Conservation (phyloP, 345 rosid species). For the Citrus inodora region DNA sequence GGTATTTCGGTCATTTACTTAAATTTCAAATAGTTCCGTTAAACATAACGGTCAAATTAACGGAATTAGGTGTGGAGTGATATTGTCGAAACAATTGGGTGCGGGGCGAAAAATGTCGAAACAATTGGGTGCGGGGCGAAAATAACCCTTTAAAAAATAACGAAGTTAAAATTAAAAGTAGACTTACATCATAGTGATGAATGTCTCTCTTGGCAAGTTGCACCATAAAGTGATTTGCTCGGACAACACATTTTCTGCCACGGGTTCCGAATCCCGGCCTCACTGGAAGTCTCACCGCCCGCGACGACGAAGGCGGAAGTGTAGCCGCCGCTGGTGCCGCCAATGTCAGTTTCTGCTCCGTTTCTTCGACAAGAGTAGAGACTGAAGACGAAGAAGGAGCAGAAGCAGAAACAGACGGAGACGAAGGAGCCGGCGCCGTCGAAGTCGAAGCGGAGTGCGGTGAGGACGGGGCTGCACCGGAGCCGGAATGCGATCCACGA, state of each 20-base stretch:
- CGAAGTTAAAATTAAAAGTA: not conserved
- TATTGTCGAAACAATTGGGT: no score
- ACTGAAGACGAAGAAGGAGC: not conserved
- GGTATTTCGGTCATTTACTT: no score
- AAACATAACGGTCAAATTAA: no score
- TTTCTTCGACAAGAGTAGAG: not conserved
- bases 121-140: no score
- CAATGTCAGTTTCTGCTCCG: conserved; percentile 11
- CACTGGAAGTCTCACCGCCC: conserved; percentile 19
- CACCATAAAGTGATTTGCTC: conserved; percentile 73
- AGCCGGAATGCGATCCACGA: not conserved
- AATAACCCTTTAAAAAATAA: not conserved
- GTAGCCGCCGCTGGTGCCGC: conserved; percentile 12
- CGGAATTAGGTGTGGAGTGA: no score
- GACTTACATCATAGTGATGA: conserved; percentile 61
- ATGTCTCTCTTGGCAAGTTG: conserved; percentile 45
- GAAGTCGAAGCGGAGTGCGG: not conserved
- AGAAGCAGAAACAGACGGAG: not conserved
- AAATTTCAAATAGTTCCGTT: no score
- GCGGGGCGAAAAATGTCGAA: no score
- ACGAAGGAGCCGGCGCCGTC: not conserved
- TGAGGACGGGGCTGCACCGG: not conserved
- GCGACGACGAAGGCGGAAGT: conserved; percentile 43
- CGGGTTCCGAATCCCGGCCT: conserved; percentile 50
- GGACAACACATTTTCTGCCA: conserved; percentile 37